Evolutionary conservation across 148 eudicot genomes (phyloP).

Genomic region (Chenopodium album): DNA sequence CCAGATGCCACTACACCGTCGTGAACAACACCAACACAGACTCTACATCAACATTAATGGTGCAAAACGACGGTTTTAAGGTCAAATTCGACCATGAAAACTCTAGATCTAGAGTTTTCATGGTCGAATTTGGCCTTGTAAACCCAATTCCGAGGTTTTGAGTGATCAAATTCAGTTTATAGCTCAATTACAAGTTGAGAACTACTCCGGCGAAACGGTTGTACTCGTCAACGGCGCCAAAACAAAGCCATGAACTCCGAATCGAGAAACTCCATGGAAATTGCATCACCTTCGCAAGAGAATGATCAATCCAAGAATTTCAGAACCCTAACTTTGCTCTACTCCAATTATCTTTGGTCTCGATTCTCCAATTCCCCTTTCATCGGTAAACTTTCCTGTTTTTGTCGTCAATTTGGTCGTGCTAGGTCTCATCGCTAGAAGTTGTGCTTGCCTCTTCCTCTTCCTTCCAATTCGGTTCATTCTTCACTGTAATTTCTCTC

Average conservation of each 20-base stretch:
- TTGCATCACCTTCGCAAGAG: constrained; percentile 20
- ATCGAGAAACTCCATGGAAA: constrained; percentile 8
- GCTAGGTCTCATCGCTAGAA: constrained; percentile 52
- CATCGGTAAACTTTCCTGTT: constrained; percentile 40
- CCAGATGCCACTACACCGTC: no score
- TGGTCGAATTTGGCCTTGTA: no score
- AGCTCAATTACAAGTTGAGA: not conserved
- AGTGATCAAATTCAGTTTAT: no score
- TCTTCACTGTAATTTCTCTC: constrained; percentile 43
- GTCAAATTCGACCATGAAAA: no score
- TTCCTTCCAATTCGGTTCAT: constrained; percentile 55
- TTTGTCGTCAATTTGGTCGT: constrained; percentile 39
- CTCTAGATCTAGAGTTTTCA: no score
- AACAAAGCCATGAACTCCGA: not conserved
- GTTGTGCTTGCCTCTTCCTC: constrained; percentile 69
- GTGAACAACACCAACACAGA: no score
- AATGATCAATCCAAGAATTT: constrained; percentile 22
- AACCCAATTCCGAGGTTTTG: no score
- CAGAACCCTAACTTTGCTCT: constrained; percentile 39
- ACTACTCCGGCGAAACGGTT: not conserved
- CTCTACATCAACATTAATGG: no score
- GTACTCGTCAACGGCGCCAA: constrained; percentile 12
- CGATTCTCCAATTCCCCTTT: constrained; percentile 33
- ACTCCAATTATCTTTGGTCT: constrained; percentile 44
- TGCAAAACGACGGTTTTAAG: no score